Evolutionary conservation across 2,329 filamentous ascomycete species (phyloP), one percentile per base, ranked within the genome.

Genomic region (Alternaria longipes): DNA sequence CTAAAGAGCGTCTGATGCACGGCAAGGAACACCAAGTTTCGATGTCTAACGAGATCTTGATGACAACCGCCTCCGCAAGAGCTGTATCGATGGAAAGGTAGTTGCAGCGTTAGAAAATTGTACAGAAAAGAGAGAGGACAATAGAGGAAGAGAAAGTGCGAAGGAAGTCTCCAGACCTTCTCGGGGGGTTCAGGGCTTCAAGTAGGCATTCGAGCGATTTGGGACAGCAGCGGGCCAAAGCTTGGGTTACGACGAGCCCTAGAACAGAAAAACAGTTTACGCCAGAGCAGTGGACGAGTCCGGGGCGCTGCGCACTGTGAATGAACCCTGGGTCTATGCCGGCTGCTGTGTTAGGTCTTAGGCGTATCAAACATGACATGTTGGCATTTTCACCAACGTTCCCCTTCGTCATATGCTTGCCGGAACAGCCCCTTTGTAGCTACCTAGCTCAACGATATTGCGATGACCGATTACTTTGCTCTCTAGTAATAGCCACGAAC

Each of bases 231-330:
- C 58, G 58, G 72, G 70, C 71, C 70, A 71, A 72, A 70, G 71
- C 70, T 69, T 71, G 67, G 65, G 72, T 75, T 73, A 74, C 73
- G 73, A 76, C 72, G 63, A 74, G 68, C 63, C 63, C 57, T 60
- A 64, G 61, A 60, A 60, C 42, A 65, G 69, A 71, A 74, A 72
- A 72, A 74, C 70, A 71, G 62, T 71, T 71, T 72, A 70, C 68
- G 64, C 70, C 68, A 67, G 64, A 70, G 66, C 59, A 68, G 67
- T 62, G 58, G 69, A 65, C 64, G 52, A 65, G 57, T 32, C 42
- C 59, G 49, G 54, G 49, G 59, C 40, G 40, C 41, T 51, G 62
- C 55, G 59, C 50, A 56, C 59, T 59, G 56, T 56, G 54, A 56
- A 56, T 54, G 56, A 64, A 63, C 52, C 55, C 62, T 62, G 62